These are phyloP conservation scores for Aspergillus latus DNA, from an alignment of 2,329 filamentous ascomycete genomes.

Conservation along the genomic window DNA sequence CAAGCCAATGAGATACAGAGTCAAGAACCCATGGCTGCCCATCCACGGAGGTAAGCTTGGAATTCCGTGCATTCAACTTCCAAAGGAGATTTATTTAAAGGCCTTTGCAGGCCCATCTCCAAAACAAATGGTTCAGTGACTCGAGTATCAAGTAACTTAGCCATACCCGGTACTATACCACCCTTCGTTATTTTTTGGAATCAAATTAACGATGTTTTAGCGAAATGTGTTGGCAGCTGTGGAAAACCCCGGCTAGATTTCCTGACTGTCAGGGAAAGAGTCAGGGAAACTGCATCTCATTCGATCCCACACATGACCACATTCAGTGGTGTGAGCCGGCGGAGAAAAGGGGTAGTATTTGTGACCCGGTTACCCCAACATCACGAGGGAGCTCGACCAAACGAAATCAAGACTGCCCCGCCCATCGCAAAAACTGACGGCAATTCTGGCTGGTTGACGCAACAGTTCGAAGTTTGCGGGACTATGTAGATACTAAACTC, in stretches of 20 bases:
- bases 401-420: background rate
- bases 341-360: constrained; percentile 8
- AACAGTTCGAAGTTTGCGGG: background rate
- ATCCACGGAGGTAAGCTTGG: background rate
- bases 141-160: background rate
- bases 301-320: constrained; percentile 18
- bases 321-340: constrained; percentile 8
- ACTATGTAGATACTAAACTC: background rate
- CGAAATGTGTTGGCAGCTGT: constrained; percentile 18
- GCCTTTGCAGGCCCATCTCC: background rate
- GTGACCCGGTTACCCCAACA: background rate
- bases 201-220: background rate
- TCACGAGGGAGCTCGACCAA: background rate
- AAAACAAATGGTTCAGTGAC: background rate
- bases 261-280: constrained; percentile 17
- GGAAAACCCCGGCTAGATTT: constrained; percentile 18
- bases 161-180: background rate
- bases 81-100: background rate
- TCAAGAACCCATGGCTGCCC: background rate
- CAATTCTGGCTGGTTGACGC: too few species aligned
- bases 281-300: constrained; percentile 17
- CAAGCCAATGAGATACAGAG: background rate
- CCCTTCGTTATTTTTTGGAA: background rate
- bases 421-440: background rate
- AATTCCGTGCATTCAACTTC: background rate